Evolutionary conservation across 768 basidiomycete species (phyloP), one percentile per base, ranked within the genome.

Genomic region (Trametes sanguinea): DNA sequence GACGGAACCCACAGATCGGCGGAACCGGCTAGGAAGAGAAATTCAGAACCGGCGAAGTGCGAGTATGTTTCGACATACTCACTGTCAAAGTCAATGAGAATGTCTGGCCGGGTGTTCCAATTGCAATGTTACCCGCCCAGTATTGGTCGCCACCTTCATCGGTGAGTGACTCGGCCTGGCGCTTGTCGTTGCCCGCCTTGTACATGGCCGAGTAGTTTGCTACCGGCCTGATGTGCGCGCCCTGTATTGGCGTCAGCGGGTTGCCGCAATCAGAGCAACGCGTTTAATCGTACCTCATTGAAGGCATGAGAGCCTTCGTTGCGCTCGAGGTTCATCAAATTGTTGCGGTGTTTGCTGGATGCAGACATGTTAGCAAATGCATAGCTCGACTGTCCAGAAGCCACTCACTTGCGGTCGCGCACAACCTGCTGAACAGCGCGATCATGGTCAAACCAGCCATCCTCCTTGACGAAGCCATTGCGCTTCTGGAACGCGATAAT

Each of bases 111-210:
- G 83, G 83, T 13, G 78, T 81, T 11, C 83, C 83, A 16, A 83
- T 77, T 16, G 67, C 67, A 43, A 83, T 78, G 9, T 71, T 57
- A 22, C 80, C 81, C 37, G 75, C 75, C 82, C 82, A 83, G 35
- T 56, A 64, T 27, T 39, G 22, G 54, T 68, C 60, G 6, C 50
- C 30, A 8, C 52, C 59, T 22, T 73, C 59, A 45, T 73, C 67
- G 9, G 52, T 62, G 16, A 72, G 66, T 1, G 65, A n/a, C 51
- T 69, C 70, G 16, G 47, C 32, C 53, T 69, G 68, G 13, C 70
- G 66, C 54, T 54, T 61, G n/a, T 46, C 16, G 10, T 51, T 16
- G 42, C 6, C 30, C 7, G 39, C 17, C 39, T 51, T 51, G 48
- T 44, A 8, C 48, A 51, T 58, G 30, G 30, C 2, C n/a, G 57